Base-by-base conservation (phyloP, 2,329 filamentous ascomycete genomes). In the Colletotrichum sp. region DNA sequence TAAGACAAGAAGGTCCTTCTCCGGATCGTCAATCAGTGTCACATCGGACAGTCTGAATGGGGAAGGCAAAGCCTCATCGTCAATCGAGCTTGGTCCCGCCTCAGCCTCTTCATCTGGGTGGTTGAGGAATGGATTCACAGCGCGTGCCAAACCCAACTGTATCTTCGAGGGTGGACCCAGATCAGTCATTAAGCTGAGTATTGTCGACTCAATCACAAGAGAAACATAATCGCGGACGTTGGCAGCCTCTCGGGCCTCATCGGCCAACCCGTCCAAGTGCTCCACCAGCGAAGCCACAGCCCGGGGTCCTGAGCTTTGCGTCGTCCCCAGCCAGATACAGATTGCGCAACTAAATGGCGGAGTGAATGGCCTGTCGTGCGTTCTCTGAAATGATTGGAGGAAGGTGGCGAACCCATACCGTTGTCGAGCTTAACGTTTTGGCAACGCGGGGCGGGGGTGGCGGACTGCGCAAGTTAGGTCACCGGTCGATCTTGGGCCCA, bases 1-100 rank as follows among this genome's bases (percentile, higher is more conserved):
- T 19, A 79, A 61, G 22, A 79, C 75, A 8, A 78, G 61, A 1
- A 79, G 70, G 28, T 78, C 77, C 30, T 71, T 79, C 60, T 79
- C 78, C 25, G 55, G 12, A 1, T 69, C 73, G 8, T 77, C 75
- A 4, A 79, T 71, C 22, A 77, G 48, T 7, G 66, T 65, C 2
- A 67, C 9, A 15, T 78, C 75, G 7, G 75, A 72, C 32, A 15
- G 28, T 5, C 77, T 60, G 25, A 79, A 77, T 0, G 78, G 61
- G 9, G 2, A 3, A 19, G 72, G 64, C 19, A 75, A 22, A 19
- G 19, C 9, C 12, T 15, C 59, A 0, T 57, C 52, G 3, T 1
- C 52, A 13, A 3, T 57, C 2, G 68, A 72, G 13, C 57, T 70
- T 11, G 68, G 16, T 3, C 22, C 72, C 8, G 25, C 15, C 19